Evolutionary conservation across 2,329 filamentous ascomycete genomes (phyloP).

Genomic region (Penicillium sp.): DNA sequence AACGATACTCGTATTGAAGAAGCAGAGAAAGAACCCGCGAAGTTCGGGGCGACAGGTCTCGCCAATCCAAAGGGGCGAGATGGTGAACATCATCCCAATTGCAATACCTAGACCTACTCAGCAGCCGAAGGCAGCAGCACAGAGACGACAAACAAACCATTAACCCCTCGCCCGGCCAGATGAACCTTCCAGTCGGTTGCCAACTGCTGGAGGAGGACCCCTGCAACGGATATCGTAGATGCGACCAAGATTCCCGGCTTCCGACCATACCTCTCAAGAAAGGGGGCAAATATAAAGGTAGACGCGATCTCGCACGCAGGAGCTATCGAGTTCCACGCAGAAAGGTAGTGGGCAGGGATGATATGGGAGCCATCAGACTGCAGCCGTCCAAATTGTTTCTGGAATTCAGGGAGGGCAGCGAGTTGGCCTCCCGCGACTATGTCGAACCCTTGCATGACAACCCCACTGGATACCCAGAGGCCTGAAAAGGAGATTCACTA

Average conservation of each 20-base stretch:
- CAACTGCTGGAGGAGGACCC: conserved; percentile 37
- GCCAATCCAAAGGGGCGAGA: conserved; percentile 46
- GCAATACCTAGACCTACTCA: conserved; percentile 29
- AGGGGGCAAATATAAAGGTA: conserved; percentile 30
- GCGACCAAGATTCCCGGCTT: conserved; percentile 37
- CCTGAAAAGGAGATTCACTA: too few species aligned
- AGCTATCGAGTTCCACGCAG: conserved; percentile 38
- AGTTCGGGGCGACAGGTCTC: conserved; percentile 44
- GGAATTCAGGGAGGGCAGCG: conserved; percentile 35
- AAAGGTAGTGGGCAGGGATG: conserved; percentile 37
- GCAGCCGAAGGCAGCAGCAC: background rate
- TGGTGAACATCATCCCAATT: conserved; percentile 44
- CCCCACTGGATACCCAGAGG: conserved; percentile 35
- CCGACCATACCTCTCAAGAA: conserved; percentile 40
- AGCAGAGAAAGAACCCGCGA: conserved; percentile 45
- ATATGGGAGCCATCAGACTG: conserved; percentile 32
- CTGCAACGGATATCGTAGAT: conserved; percentile 31
- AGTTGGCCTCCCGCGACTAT: conserved; percentile 38
- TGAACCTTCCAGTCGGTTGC: conserved; percentile 34
- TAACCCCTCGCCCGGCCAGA: conserved; percentile 30
- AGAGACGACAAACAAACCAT: background rate
- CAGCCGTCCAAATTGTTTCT: conserved; percentile 31
- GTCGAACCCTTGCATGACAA: conserved; percentile 40
- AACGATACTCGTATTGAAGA: conserved; percentile 46
- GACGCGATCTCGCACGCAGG: conserved; percentile 18